Conservation (phyloP, 352 stramenopile genomes). For the Stramenopiles sp. region DNA sequence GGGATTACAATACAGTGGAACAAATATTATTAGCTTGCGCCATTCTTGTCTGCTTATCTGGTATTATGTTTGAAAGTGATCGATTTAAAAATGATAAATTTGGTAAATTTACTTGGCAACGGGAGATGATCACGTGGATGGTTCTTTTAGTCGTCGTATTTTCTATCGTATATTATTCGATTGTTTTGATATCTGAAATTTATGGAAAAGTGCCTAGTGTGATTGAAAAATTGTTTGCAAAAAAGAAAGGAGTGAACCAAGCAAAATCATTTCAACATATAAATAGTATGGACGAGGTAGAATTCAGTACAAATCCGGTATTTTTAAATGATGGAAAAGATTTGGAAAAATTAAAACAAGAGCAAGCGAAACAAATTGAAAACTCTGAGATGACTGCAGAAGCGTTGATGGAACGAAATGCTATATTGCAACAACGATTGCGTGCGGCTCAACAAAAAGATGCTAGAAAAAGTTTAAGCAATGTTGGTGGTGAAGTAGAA, state of each 20-base stretch:
- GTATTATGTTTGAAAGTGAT: constrained; percentile 17
- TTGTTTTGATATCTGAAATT: background rate
- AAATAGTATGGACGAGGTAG: background rate
- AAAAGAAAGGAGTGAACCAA: background rate
- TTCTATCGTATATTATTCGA: background rate
- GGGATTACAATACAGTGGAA: constrained; percentile 53
- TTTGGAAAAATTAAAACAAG: background rate
- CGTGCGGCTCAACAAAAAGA: too few species aligned
- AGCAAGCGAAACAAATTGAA: too few species aligned
- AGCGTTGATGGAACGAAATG: too few species aligned
- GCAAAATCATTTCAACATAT: background rate
- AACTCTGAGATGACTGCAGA: too few species aligned
- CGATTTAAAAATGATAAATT: constrained; percentile 12
- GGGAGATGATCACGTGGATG: background rate
- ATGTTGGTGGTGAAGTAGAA: background rate
- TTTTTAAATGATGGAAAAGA: background rate
- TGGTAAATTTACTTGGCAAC: background rate
- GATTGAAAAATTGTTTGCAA: background rate
- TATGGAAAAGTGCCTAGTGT: background rate
- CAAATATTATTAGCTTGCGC: constrained; percentile 40
- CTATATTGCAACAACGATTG: too few species aligned
- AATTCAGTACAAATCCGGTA: background rate
- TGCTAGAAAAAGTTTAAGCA: background rate
- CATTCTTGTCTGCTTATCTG: constrained; percentile 25
- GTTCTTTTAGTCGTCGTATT: background rate